phyloP scores from a whole-genome alignment of 2,329 filamentous ascomycete species.

The Chlorencoelia australis region DNA sequence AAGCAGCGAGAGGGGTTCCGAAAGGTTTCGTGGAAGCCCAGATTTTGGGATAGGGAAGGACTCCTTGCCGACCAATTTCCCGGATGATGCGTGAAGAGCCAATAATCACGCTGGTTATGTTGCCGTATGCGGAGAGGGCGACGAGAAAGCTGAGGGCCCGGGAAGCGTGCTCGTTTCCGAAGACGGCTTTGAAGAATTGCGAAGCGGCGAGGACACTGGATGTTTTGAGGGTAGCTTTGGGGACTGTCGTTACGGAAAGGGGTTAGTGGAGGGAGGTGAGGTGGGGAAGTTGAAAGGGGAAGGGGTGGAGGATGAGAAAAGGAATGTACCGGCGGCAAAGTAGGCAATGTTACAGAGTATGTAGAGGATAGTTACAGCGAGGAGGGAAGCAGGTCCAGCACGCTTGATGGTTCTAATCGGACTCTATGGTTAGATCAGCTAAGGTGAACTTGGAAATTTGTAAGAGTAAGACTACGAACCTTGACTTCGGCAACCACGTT shows the following conservation, averaged over 20 bases:
- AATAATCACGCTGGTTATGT: slow-evolving; percentile 39
- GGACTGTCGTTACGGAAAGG: no score
- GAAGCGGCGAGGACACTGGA: slow-evolving; percentile 36
- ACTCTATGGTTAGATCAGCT: slow-evolving; percentile 31
- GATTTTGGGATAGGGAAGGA: slow-evolving; percentile 4
- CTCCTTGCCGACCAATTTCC: slow-evolving; percentile 38
- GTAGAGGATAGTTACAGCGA: slow-evolving; percentile 44
- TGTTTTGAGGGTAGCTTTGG: slow-evolving; percentile 41
- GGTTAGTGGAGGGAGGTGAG: background rate
- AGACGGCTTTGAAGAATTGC: slow-evolving; percentile 41
- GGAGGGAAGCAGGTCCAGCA: slow-evolving; percentile 39
- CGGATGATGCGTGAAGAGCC: slow-evolving; percentile 46
- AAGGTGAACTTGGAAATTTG: background rate
- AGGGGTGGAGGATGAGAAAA: background rate
- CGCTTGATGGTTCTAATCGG: slow-evolving; percentile 45
- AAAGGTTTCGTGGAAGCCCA: slow-evolving; percentile 56
- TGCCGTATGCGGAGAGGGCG: slow-evolving; percentile 37
- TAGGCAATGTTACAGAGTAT: slow-evolving; percentile 51
- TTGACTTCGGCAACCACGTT: slow-evolving; percentile 52
- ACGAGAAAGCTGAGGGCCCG: slow-evolving; percentile 36
- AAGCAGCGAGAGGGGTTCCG: slow-evolving; percentile 51
- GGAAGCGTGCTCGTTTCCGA: slow-evolving; percentile 35
- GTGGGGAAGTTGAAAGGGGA: background rate
- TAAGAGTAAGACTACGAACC: slow-evolving; percentile 20
- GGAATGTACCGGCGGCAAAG: slow-evolving; percentile 43